phyloP scores from a whole-genome alignment of 805 yeast species.

The Zygoascus flipseniorum region DNA sequence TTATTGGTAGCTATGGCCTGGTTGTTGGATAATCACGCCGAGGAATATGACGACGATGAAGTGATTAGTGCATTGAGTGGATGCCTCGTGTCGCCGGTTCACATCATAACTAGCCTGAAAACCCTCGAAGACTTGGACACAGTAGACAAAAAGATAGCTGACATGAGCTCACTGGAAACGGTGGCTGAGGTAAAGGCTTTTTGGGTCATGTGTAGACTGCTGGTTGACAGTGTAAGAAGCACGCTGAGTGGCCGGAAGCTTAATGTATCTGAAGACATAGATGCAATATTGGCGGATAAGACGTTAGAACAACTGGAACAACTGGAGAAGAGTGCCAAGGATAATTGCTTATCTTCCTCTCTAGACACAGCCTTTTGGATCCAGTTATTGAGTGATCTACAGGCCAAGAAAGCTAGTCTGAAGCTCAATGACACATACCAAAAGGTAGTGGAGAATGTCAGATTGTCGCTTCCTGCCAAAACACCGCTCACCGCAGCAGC shows the following conservation, averaged over 20 bases:
- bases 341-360: constrained; percentile 1
- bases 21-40: constrained; percentile 11
- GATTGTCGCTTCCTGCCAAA: background rate
- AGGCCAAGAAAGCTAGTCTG: constrained; percentile 15
- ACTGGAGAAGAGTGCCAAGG: constrained; percentile 16
- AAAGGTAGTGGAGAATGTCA: background rate
- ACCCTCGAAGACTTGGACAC: constrained; percentile 9
- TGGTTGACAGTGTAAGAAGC: constrained; percentile 5
- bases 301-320: constrained; percentile 18
- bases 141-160: constrained; percentile 8
- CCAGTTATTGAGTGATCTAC: constrained; percentile 18
- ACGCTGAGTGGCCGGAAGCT: background rate
- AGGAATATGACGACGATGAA: constrained; percentile 16
- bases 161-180: constrained; percentile 7
- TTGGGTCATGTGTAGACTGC: constrained; percentile 15
- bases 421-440: constrained; percentile 10
- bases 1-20: constrained; percentile 13
- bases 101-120: constrained; percentile 13
- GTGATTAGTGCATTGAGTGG: background rate
- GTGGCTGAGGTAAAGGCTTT: constrained; percentile 7
- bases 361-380: constrained; percentile 26
- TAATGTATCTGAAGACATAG: constrained; percentile 21
- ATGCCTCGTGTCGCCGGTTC: constrained; percentile 15
- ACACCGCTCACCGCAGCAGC: background rate
- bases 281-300: constrained; percentile 21